Base-by-base conservation (phyloP, 2,329 filamentous ascomycete species). In the Phialophora chinensis region DNA sequence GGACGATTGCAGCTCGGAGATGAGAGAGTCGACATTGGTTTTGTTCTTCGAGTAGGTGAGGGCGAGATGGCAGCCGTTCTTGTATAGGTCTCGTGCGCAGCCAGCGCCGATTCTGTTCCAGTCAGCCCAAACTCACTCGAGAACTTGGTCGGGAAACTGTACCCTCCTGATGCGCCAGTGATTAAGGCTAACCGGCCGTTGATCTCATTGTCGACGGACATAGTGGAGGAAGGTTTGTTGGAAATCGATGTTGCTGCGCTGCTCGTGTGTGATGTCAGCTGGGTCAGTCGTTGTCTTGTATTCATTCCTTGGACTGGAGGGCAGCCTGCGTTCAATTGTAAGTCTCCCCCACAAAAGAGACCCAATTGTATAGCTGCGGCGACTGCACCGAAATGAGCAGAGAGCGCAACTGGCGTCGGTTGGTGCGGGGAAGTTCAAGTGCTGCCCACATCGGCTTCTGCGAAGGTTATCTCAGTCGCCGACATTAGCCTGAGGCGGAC, bases 151-250 rank as follows among this genome's bases (percentile, higher is more conserved):
- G 52, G 20, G 11, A 33, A 20, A 29, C 10, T n/a, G 12, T 77
- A 87, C 86, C 86, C 86, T 72, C 85, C 85, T 60, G 85, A 88
- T 55, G 86, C 86, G 52, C 86, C 87, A 1, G 86, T 88, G 55
- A 88, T 82, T 8, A 88, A 79, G 53, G 85, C 86, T 52, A 88
- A 76, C 60, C 83, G 80, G 65, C 85, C 85, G 47, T 77, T 78
- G 66, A 88, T 78, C 56, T 83, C 79, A 69, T 85, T 84, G 55
- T 80, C 75, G 23, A 71, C 66, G 10, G 71, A 66, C 72, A 74
- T 74, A 11, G 47, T 57, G 38, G 60, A 17, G 7, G 50, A 6
- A 33, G n/a, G 14, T 47, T 11, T 42, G 33, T 10, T 17, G 31
- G 31, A 14, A 14, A 14, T 31, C 50, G 23, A 33, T 55, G 23